These are phyloP conservation scores for Arthrobotrys iridis DNA, from an alignment of 2,329 filamentous ascomycete species.

Conservation along the genomic window DNA sequence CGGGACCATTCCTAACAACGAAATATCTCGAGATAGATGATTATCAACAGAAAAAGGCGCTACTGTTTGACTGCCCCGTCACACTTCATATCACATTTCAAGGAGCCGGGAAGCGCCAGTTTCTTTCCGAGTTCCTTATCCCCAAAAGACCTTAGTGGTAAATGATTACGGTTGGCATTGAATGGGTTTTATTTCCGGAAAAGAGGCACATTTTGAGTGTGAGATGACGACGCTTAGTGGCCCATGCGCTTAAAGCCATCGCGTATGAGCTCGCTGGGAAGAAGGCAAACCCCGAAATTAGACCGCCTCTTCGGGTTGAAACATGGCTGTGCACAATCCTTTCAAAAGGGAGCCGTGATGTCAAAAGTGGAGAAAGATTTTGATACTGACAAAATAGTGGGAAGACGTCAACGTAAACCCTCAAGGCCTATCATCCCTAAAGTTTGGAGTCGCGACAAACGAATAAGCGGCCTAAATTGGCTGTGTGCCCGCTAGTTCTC, in stretches of 20 bases:
- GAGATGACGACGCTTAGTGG: conserved; percentile 46
- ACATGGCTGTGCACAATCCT: conserved; percentile 43
- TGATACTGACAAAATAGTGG: background rate
- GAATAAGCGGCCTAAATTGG: conserved; percentile 49
- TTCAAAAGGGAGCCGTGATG: conserved; percentile 11
- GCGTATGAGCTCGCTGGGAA: conserved; percentile 31
- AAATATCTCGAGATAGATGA: conserved; percentile 7
- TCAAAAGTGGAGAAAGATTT: conserved; percentile 18
- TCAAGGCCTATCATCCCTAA: conserved; percentile 12
- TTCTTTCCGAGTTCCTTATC: background rate
- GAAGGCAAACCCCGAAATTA: conserved; percentile 45
- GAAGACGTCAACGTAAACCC: background rate
- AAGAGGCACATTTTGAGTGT: conserved; percentile 28
- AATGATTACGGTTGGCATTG: background rate
- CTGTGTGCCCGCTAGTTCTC: conserved; percentile 23
- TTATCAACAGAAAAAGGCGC: conserved; percentile 5
- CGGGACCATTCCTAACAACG: conserved; percentile 18
- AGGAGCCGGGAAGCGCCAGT: conserved; percentile 23
- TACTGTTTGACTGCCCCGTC: conserved; percentile 2
- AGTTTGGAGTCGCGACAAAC: conserved; percentile 50
- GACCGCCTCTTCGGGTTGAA: conserved; percentile 40
- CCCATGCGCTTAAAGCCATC: conserved; percentile 51
- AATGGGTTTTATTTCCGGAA: conserved; percentile 35
- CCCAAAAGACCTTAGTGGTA: background rate
- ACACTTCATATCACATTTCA: conserved; percentile 4